Base-by-base conservation (phyloP, 2,329 filamentous ascomycete species). In the Dactylonectria macrodidyma region DNA sequence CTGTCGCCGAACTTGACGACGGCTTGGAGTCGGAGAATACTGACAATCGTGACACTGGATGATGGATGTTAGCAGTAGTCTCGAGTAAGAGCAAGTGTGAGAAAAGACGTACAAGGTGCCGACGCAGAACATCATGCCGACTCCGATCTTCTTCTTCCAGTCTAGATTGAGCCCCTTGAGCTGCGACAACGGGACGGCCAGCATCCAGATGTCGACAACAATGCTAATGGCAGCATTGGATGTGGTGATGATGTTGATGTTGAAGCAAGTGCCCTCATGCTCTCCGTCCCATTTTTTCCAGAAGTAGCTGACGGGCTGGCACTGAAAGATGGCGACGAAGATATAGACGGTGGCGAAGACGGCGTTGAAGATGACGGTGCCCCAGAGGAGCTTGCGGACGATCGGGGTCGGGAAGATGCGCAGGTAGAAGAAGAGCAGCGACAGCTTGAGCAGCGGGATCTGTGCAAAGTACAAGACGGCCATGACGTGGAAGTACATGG, bases 351-450 rank as follows among this genome's bases (percentile, higher is more conserved):
- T 3, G 2, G 84, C 84, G 59, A 81, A 85, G 1, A 82, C 9
- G 5, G 75, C 46, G 51, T 81, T 82, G 61, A 86, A 79, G 4
- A 72, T 70, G 41, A 86, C 71, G 0, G 84, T 85, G n/a, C 67
- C 79, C 77, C 81, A 83, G 6, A 88, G 78, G 12, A 85, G 54
- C 6, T 76, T 78, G 14, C 81, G 80, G 10, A 87, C 81, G 3
- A 55, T 64, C 0, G 59, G 66, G 0, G 77, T 73, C 0, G 85
- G 85, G 68, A 90, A 90, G 62, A 90, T 85, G 59, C 86, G 83
- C 5, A 87, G 78, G 71, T 88, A 89, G 76, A 90, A 88, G 72
- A 86, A 81, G 1, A 90, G 77, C 26, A 90, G 79, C 0, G 87
- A 83, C 5, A 87, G 75, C 69, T 89, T 88, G 16, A 86, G 79